These are phyloP conservation scores for Podospora fimiseda DNA, from an alignment of 495 filamentous ascomycete genomes.

Conservation along the genomic window DNA sequence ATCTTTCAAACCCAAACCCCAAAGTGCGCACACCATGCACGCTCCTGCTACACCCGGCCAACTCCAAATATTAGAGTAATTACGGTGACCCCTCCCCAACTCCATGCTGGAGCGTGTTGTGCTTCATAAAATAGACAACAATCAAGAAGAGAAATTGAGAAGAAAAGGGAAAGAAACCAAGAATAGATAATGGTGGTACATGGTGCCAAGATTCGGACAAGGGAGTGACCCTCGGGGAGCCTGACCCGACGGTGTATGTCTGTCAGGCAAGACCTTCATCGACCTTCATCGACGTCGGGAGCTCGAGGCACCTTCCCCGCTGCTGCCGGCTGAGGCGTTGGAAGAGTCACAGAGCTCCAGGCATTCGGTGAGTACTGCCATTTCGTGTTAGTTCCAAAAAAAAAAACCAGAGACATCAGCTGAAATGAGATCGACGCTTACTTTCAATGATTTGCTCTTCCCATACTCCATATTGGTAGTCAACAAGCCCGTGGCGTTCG, in stretches of 20 bases:
- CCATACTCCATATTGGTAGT: slow-evolving; percentile 95
- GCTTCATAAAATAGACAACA: background rate
- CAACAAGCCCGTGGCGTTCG: slow-evolving; percentile 83
- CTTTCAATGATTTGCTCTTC: slow-evolving; percentile 85
- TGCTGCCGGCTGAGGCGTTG: slow-evolving; percentile 25
- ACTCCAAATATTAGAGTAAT: slow-evolving; percentile 3
- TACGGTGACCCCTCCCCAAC: background rate
- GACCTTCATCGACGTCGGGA: slow-evolving; percentile 14
- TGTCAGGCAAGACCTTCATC: no score
- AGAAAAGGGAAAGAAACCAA: background rate
- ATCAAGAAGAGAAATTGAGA: background rate
- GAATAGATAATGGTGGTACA: slow-evolving; percentile 4
- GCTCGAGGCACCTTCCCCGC: slow-evolving; percentile 10
- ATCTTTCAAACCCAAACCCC: background rate
- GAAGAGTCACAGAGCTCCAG: slow-evolving; percentile 50
- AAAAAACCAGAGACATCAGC: background rate
- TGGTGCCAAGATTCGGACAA: background rate
- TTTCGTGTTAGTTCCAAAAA: slow-evolving; percentile 2
- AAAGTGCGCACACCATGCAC: background rate
- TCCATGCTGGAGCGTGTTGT: background rate
- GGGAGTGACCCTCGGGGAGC: background rate
- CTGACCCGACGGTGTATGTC: no score
- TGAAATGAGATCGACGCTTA: slow-evolving; percentile 39
- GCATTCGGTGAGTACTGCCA: slow-evolving; percentile 58
- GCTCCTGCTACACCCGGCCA: background rate